Evolutionary conservation across 2,329 filamentous ascomycete genomes (phyloP), one percentile per base, ranked within the genome.

Genomic region (Bipolaris victoriae): DNA sequence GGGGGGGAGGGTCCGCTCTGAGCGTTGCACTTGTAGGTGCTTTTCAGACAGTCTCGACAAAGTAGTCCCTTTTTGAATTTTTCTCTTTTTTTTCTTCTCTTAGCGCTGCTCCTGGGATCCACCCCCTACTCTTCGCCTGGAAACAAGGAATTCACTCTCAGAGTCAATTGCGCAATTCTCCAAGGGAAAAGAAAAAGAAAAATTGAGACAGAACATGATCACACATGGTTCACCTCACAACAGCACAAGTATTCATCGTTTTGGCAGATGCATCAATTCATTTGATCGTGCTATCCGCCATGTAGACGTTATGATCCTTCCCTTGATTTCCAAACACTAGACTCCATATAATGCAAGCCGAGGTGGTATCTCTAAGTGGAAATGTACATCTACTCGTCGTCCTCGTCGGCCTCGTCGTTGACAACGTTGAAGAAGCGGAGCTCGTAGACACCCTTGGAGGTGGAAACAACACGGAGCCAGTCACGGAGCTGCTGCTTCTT

Each of bases 351-450:
- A 57, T 64, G 54, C 58, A 62, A 55, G 49, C 57, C 64, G 59
- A 64, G 57, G 54, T 55, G 41, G 47, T 61, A 56, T 64, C 52
- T 29, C 47, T 29, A 56, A 55, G 43, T 41, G 49, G 47, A 49
- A 55, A 31, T 44, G 41, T 49, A 54, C 52, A 61, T 88, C 87
- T 97, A 99, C 82, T 99, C 95, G 78, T 99, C 95, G 79, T 99
- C 95, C 78, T 99, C 95, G 72, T 98, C 95, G 74, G 87, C 93
- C 80, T 93, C 94, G 81, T 99, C 95, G 83, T 96, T 95, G 77
- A 97, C 94, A 79, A 99, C 93, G 87, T 99, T 99, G 92, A 96
- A 99, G 93, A 99, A 99, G 86, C 96, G 93, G 83, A 99, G 90
- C 87, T 97, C 93, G 86, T 99, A 99, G 70, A 97, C 93, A 79